These are phyloP conservation scores for Dryas octopetala DNA, from an alignment of 306 rosid genomes.

Conservation along the genomic window DNA sequence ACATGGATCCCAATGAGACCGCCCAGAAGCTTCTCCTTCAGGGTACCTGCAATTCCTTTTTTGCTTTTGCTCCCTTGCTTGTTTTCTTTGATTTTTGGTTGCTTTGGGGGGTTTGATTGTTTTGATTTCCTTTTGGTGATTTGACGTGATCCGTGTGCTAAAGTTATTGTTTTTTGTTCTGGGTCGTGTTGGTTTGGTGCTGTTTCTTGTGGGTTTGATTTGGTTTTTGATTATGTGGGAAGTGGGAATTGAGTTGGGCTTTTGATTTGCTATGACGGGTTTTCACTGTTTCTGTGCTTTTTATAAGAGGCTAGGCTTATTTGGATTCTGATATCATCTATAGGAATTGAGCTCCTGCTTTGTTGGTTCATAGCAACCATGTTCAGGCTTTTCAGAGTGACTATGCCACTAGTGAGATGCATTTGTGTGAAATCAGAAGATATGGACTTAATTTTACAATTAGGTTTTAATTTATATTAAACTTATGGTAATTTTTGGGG, in stretches of 20 bases:
- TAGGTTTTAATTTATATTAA: constrained; percentile 1
- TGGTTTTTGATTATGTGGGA: constrained; percentile 26
- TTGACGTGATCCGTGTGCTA: constrained; percentile 44
- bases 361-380: constrained; percentile 16
- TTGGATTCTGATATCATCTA: constrained; percentile 34
- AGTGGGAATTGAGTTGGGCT: constrained; percentile 33
- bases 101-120: constrained; percentile 17
- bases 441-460: constrained; percentile 19
- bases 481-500: constrained; percentile 12
- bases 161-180: constrained; percentile 26
- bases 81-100: not conserved
- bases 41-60: constrained; percentile 45
- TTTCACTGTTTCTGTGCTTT: constrained; percentile 44
- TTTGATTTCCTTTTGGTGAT: constrained; percentile 30
- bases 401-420: not conserved
- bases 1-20: constrained; percentile 99
- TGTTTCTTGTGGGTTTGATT: constrained; percentile 23
- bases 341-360: constrained; percentile 27
- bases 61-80: not conserved
- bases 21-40: constrained; percentile 83
- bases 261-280: constrained; percentile 41
- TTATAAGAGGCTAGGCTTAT: constrained; percentile 15
- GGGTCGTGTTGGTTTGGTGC: constrained; percentile 30
- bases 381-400: constrained; percentile 7
- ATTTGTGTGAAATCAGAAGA: constrained; percentile 21